A percentile compares a stretch with the other conserved stretches of the same genome.
Evolutionary conservation across 2,329 filamentous ascomycete genomes (phyloP).

Genomic region (Phaeosphaeriaceae sp.): DNA sequence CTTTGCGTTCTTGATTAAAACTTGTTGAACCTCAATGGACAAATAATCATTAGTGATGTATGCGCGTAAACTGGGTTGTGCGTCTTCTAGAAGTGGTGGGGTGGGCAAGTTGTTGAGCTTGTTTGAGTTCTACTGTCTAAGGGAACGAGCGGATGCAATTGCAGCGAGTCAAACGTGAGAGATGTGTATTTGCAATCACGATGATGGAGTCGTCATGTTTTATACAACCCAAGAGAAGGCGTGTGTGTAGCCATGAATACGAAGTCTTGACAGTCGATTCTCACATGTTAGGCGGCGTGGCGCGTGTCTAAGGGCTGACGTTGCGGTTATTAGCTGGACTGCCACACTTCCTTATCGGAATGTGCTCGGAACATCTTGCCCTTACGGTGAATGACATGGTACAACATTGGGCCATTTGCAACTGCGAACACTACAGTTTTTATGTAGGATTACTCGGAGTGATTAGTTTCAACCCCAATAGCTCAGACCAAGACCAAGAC

Average conservation of each 20-base stretch:
- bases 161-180: conserved; percentile 2
- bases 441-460: no score
- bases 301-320: conserved; percentile 36
- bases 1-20: not conserved
- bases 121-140: conserved; percentile 5
- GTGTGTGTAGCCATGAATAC: conserved; percentile 22
- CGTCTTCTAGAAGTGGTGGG: conserved; percentile 15
- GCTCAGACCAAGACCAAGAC: no score
- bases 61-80: conserved; percentile 3
- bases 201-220: conserved; percentile 7
- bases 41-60: conserved; percentile 1
- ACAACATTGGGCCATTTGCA: no score
- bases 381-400: no score
- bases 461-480: no score
- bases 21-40: not conserved
- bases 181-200: not conserved
- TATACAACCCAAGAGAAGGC: conserved; percentile 19
- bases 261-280: conserved; percentile 22
- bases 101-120: conserved; percentile 18
- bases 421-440: no score
- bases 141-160: conserved; percentile 13
- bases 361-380: conserved; percentile 10
- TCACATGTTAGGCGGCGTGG: conserved; percentile 36
- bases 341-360: conserved; percentile 21
- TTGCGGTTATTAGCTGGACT: conserved; percentile 39